Conservation (phyloP, 352 stramenopile genomes). For the Hyaloperonospora brassicae region DNA sequence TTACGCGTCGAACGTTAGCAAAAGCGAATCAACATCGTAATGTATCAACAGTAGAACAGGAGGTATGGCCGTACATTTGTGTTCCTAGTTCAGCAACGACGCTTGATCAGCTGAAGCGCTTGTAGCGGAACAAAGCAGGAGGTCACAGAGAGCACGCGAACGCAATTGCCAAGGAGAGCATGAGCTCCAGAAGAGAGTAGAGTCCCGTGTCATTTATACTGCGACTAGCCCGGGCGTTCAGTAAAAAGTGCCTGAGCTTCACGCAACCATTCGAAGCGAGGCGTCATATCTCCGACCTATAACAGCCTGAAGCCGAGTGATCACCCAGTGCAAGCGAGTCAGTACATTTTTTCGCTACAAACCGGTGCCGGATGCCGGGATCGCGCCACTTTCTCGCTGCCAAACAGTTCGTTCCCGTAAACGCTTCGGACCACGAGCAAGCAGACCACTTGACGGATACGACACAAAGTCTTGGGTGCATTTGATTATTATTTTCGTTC, state of each 20-base stretch:
- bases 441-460: constrained; percentile 18
- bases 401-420: constrained; percentile 6
- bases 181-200: constrained; percentile 33
- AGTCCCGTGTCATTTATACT: constrained; percentile 16
- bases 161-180: constrained; percentile 60
- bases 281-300: constrained; percentile 8
- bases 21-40: too few relatives aligned
- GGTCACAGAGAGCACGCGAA: constrained; percentile 46
- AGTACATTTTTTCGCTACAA: constrained; percentile 46
- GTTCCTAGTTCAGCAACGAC: not conserved
- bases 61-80: not conserved
- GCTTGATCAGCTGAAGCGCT: constrained; percentile 50
- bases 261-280: constrained; percentile 55
- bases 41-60: too few relatives aligned
- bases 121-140: constrained; percentile 53
- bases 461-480: constrained; percentile 23
- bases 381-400: constrained; percentile 42
- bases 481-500: constrained; percentile 29
- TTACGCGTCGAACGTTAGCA: too few relatives aligned
- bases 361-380: constrained; percentile 67
- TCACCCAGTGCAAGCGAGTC: constrained; percentile 28
- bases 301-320: constrained; percentile 13
- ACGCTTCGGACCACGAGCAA: constrained; percentile 13
- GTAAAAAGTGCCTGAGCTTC: constrained; percentile 73
- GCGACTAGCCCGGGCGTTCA: constrained; percentile 63